Evolutionary conservation across 805 yeast genomes (phyloP).

Genomic region (Kluyveromyces siamensis): DNA sequence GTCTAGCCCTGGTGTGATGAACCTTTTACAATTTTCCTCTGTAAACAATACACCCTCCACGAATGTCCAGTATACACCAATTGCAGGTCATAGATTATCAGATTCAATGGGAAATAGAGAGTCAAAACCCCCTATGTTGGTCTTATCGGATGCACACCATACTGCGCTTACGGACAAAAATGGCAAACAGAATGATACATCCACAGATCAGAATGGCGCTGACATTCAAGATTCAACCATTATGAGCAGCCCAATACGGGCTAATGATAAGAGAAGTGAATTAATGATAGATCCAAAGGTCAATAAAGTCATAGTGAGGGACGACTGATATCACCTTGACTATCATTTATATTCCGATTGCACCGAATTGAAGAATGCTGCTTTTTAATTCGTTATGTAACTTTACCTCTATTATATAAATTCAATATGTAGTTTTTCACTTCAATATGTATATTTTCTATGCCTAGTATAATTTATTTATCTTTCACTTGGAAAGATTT

Average conservation of each 20-base stretch:
- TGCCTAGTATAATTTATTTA: not conserved
- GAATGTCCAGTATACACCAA: not conserved
- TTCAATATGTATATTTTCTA: not conserved
- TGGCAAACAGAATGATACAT: constrained; percentile 5
- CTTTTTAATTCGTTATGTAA: not conserved
- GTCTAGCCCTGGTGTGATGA: constrained; percentile 76
- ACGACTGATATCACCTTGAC: not conserved
- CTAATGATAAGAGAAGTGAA: not conserved
- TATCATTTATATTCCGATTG: too few species aligned
- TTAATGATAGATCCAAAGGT: not conserved
- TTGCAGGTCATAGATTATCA: not conserved
- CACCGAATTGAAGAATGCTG: not conserved
- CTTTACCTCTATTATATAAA: not conserved
- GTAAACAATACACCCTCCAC: constrained; percentile 29
- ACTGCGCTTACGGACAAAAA: not conserved
- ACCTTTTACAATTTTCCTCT: constrained; percentile 70
- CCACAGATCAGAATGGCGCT: not conserved
- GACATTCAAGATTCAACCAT: not conserved
- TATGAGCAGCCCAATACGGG: constrained; percentile 1
- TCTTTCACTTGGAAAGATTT: not conserved
- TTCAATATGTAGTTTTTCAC: not conserved
- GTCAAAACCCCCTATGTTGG: not conserved
- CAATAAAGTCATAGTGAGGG: not conserved
- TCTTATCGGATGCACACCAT: constrained; percentile 6
- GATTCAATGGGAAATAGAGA: not conserved